Evolutionary conservation across 108 stramenopile genomes (phyloP).

Genomic region (Cylindrotheca closterium): DNA sequence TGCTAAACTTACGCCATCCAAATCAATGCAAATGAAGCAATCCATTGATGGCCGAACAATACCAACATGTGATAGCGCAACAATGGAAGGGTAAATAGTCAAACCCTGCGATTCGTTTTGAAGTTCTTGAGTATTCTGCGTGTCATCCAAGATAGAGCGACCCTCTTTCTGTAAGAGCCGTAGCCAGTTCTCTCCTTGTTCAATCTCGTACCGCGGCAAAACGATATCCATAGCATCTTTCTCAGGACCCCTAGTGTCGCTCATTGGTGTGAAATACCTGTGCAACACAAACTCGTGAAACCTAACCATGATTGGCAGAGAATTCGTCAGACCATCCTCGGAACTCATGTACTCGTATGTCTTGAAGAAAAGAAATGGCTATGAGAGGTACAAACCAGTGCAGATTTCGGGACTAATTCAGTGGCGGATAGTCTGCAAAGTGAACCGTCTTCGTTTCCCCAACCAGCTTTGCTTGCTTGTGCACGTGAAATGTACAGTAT

Average conservation of each 20-base stretch:
- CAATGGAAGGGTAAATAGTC: conserved; percentile 13
- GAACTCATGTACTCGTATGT: too few relatives aligned
- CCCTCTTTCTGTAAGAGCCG: conserved; percentile 8
- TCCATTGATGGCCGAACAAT: neutral
- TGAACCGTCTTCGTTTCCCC: too few relatives aligned
- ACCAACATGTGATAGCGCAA: conserved; percentile 18
- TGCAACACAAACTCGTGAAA: neutral
- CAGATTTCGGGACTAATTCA: too few relatives aligned
- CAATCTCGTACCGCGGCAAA: conserved; percentile 13
- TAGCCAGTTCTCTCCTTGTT: conserved; percentile 30
- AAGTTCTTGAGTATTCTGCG: neutral
- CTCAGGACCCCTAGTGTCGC: too few relatives aligned
- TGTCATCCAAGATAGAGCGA: conserved; percentile 20
- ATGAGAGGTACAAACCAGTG: too few relatives aligned
- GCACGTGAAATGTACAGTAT: too few relatives aligned
- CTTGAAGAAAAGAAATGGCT: too few relatives aligned
- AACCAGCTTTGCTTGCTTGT: too few relatives aligned
- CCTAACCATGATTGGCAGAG: neutral
- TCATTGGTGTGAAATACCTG: too few relatives aligned
- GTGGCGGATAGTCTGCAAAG: too few relatives aligned
- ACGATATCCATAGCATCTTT: too few relatives aligned
- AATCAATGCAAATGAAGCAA: conserved; percentile 27
- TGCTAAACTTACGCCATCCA: conserved; percentile 11
- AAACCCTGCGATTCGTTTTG: neutral
- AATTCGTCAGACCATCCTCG: too few relatives aligned